phyloP scores from a whole-genome alignment of 495 filamentous ascomycete species.

The Neurospora sp. region DNA sequence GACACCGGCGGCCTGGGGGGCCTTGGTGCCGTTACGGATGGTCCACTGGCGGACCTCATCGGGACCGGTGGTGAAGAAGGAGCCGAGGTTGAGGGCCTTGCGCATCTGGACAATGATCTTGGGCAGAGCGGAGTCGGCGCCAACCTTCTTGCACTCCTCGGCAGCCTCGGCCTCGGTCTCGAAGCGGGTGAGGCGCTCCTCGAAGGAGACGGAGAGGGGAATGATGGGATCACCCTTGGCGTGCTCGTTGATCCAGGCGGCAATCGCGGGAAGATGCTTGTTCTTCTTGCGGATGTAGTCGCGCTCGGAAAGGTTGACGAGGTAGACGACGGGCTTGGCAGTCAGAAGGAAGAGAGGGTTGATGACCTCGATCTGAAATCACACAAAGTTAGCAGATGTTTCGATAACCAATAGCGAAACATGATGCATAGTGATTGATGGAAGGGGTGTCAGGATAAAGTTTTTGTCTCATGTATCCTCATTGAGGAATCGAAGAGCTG shows the following conservation, averaged over 20 bases:
- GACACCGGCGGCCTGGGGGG: conserved; percentile 91
- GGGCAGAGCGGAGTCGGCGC: conserved; percentile 79
- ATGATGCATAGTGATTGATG: conserved; percentile 22
- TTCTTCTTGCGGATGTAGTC: conserved; percentile 99
- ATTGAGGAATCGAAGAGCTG: conserved; percentile 88
- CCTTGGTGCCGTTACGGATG: conserved; percentile 91
- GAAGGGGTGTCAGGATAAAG: conserved; percentile 35
- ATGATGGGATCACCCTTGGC: conserved; percentile 81
- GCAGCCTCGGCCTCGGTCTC: conserved; percentile 65
- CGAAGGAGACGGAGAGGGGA: conserved; percentile 83
- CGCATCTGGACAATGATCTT: conserved; percentile 96
- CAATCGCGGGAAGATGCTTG: conserved; percentile 91
- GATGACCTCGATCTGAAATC: conserved; percentile 81
- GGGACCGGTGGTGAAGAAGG: conserved; percentile 94
- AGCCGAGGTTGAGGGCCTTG: conserved; percentile 73
- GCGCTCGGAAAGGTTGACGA: conserved; percentile 93
- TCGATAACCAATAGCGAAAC: conserved; percentile 15
- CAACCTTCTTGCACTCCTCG: conserved; percentile 82
- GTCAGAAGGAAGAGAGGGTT: conserved; percentile 92
- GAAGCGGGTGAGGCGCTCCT: conserved; percentile 79
- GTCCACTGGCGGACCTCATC: conserved; percentile 99
- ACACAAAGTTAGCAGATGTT: conserved; percentile 18
- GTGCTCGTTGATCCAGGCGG: conserved; percentile 86
- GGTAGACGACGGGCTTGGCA: conserved; percentile 94
- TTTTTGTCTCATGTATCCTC: conserved; percentile 59